Percentiles rank a stretch among this genome's conserved stretches.
Evolutionary conservation across 345 rosid genomes (phyloP).

Genomic region (Melastoma malabathricum): DNA sequence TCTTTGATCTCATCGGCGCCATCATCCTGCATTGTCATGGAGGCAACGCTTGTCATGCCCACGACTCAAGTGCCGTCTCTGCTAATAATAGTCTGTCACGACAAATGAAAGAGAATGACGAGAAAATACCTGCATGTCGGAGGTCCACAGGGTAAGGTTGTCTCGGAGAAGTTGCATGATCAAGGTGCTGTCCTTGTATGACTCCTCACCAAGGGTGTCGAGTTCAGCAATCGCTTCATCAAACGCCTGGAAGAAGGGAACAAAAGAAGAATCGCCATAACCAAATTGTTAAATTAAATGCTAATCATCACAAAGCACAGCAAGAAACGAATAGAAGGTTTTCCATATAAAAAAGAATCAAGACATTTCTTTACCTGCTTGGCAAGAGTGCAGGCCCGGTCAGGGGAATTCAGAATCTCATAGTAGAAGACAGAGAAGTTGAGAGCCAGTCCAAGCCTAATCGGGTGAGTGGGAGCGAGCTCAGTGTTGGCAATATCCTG

Average conservation of each 20-base stretch:
- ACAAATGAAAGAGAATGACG: neutral
- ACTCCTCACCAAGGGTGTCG: constrained; percentile 18
- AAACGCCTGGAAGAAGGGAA: constrained; percentile 7
- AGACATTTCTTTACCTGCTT: constrained; percentile 5
- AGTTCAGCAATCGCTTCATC: constrained; percentile 15
- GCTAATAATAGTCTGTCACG: neutral
- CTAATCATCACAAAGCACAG: neutral
- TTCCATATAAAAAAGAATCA: neutral
- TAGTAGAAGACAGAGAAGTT: constrained; percentile 38
- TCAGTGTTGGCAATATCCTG: constrained; percentile 18
- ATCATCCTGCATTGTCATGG: constrained; percentile 40
- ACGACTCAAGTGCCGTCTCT: neutral
- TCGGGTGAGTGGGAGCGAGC: constrained; percentile 32
- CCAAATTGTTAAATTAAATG: neutral
- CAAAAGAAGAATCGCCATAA: neutral
- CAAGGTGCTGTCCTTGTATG: constrained; percentile 86
- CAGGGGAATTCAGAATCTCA: constrained; percentile 31
- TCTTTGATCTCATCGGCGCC: constrained; percentile 79
- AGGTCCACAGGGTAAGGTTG: constrained; percentile 92
- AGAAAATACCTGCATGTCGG: constrained; percentile 71
- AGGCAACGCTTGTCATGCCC: constrained; percentile 2
- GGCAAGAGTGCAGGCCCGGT: constrained; percentile 16
- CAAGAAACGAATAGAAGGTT: neutral
- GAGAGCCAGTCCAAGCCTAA: constrained; percentile 33
- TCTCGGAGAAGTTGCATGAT: constrained; percentile 97